These are phyloP conservation scores for Pterulicium gracile DNA, from an alignment of 1,284 basidiomycete species.

Conservation along the genomic window DNA sequence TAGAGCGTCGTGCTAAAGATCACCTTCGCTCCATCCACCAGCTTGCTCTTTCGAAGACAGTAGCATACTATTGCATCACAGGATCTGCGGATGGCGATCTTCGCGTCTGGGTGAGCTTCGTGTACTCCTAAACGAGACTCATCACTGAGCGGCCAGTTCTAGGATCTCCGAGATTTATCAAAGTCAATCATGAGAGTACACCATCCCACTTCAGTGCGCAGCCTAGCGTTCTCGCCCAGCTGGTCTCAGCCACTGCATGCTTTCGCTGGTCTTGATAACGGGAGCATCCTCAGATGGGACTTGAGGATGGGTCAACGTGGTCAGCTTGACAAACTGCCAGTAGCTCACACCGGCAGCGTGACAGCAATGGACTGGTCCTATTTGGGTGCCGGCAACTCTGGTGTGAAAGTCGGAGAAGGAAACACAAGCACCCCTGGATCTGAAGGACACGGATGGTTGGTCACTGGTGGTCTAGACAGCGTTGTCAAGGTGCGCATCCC, in stretches of 20 bases:
- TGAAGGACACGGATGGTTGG: slow-evolving; percentile 60
- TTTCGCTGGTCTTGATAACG: slow-evolving; percentile 73
- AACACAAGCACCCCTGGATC: slow-evolving; percentile 9
- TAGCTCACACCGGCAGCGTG: slow-evolving; percentile 72
- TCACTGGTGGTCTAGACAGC: slow-evolving; percentile 72
- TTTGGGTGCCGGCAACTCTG: slow-evolving; percentile 17
- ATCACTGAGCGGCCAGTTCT: neutral
- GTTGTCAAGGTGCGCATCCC: slow-evolving; percentile 61
- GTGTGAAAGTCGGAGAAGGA: slow-evolving; percentile 7
- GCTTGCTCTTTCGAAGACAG: slow-evolving; percentile 49
- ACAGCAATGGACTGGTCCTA: slow-evolving; percentile 71
- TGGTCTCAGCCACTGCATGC: slow-evolving; percentile 56
- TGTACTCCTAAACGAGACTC: slow-evolving; percentile 1
- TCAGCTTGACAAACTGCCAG: slow-evolving; percentile 61
- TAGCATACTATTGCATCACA: slow-evolving; percentile 65
- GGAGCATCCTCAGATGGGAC: slow-evolving; percentile 72
- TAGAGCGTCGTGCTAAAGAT: slow-evolving; percentile 65
- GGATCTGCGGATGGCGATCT: slow-evolving; percentile 78
- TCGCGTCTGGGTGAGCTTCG: slow-evolving; percentile 62
- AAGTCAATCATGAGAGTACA: slow-evolving; percentile 64
- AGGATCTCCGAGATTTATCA: slow-evolving; percentile 71
- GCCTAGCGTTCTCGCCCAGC: slow-evolving; percentile 64
- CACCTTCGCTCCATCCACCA: slow-evolving; percentile 72
- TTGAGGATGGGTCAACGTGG: slow-evolving; percentile 63
- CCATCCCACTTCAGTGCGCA: slow-evolving; percentile 62